Conservation (phyloP, 2,329 filamentous ascomycete genomes). For the Seiridium unicorne region DNA sequence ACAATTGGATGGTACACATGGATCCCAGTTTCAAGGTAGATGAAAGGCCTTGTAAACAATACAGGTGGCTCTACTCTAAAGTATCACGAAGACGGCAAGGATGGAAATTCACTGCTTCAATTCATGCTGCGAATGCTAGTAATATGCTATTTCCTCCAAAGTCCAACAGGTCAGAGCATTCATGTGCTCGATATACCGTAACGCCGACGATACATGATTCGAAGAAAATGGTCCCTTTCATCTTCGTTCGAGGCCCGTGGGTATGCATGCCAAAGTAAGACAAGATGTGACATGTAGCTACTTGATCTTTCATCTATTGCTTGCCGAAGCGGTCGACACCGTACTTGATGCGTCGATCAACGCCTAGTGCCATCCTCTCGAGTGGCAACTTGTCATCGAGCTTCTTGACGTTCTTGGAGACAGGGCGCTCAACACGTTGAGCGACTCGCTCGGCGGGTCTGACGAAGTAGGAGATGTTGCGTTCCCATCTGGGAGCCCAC, state of each 20-base stretch:
- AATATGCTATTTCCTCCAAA: neutral
- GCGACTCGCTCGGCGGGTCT: conserved; percentile 45
- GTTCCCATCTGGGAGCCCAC: conserved; percentile 61
- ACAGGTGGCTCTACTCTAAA: neutral
- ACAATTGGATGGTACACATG: too few species aligned
- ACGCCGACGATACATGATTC: conserved; percentile 1
- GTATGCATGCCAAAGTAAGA: neutral
- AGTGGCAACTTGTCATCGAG: conserved; percentile 48
- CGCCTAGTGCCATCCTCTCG: conserved; percentile 46
- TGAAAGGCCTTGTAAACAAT: too few species aligned
- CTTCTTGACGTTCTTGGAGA: conserved; percentile 42
- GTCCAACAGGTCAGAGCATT: conserved; percentile 1
- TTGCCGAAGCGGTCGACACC: conserved; percentile 35
- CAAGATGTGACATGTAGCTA: neutral
- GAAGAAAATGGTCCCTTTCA: neutral
- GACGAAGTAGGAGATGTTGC: conserved; percentile 53
- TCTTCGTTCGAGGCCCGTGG: neutral
- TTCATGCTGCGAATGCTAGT: neutral
- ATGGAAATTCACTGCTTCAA: neutral
- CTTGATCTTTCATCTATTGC: neutral
- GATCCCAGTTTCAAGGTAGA: too few species aligned
- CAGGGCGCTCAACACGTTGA: conserved; percentile 47
- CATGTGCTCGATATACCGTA: conserved; percentile 3
- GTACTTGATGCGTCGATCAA: conserved; percentile 46
- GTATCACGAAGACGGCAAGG: neutral